These are phyloP conservation scores for Paecilomyces niveus DNA, from an alignment of 2,329 filamentous ascomycete species.

Conservation along the genomic window DNA sequence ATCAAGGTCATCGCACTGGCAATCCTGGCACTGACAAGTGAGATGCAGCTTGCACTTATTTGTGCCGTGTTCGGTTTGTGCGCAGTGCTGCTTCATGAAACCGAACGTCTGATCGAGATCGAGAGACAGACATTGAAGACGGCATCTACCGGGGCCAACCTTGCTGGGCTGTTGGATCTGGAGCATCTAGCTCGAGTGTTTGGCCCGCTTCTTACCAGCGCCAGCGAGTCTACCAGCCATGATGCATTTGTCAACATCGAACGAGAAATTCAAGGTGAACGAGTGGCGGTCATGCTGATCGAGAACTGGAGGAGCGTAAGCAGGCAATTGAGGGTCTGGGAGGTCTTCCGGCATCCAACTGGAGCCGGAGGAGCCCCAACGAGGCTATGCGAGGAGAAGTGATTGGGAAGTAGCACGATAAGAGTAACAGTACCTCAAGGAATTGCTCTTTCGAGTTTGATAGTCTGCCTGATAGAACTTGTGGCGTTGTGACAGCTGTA, in stretches of 20 bases:
- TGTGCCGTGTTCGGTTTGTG: conserved; percentile 35
- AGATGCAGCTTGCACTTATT: conserved; percentile 34
- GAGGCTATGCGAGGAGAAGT: background rate
- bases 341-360: conserved; percentile 3
- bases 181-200: conserved; percentile 25
- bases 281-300: conserved; percentile 27
- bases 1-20: conserved; percentile 30
- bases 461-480: background rate
- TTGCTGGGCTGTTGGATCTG: conserved; percentile 16
- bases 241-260: conserved; percentile 12
- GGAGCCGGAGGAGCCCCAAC: background rate
- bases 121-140: conserved; percentile 11
- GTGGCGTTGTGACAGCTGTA: background rate
- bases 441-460: background rate
- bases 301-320: conserved; percentile 29
- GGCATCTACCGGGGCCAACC: conserved; percentile 10
- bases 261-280: conserved; percentile 18
- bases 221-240: conserved; percentile 4
- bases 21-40: conserved; percentile 27
- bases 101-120: conserved; percentile 12
- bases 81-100: conserved; percentile 22
- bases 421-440: background rate
- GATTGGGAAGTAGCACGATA: background rate
- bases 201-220: conserved; percentile 24
- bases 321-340: conserved; percentile 24